Base-by-base conservation (phyloP, 768 basidiomycete species). In the Strobilomyces echinocephalus region DNA sequence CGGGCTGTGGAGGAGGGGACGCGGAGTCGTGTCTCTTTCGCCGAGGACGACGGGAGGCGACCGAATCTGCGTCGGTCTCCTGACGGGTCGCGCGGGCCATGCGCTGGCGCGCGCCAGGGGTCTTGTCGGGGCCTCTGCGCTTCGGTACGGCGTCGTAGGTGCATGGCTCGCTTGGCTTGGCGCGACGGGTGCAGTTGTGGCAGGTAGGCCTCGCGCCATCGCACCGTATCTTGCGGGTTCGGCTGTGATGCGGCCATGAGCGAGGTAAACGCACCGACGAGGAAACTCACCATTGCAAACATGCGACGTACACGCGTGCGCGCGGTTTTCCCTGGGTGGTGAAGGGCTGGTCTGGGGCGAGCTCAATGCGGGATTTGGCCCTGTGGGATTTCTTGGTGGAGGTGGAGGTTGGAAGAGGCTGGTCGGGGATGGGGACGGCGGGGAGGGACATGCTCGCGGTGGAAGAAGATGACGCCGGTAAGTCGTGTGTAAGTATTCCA, bases 291-390 rank as follows among this genome's bases (percentile, higher is more conserved):
- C 88, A 90, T 69, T 88, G 87, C 16, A 85, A 26, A 66, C 88
- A 91, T 21, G 88, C 89, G 36, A 90, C 84, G 58, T 82, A 91
- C 21, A 90, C 88, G 33, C 88, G 78, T 18, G 81, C 78, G 18
- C 88, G 78, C 20, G 80, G 83, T 60, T 80, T 88, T n/a, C 88
- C 88, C 65, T 90, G 86, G 0, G 87, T 86, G 0, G 88, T 91
- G 41, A 85, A 81, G 3, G 88, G 88, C 61, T 91, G 88, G 63
- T 86, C 84, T 4, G 84, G 76, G 2, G 87, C 83, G 33, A 90
- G 79, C 43, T 81, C 82, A 46, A 90, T 85, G 40, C 68, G 80
- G 28, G 78, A 76, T 58, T 83, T 82, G 61, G 78, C 76, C 45
- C 79, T 77, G 41, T 81, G 75, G 15, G 72, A 21, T 55, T 81